Evolutionary conservation across 225 moss, liverwort and hornwort genomes (phyloP).

Genomic region (Neckera pumila): DNA sequence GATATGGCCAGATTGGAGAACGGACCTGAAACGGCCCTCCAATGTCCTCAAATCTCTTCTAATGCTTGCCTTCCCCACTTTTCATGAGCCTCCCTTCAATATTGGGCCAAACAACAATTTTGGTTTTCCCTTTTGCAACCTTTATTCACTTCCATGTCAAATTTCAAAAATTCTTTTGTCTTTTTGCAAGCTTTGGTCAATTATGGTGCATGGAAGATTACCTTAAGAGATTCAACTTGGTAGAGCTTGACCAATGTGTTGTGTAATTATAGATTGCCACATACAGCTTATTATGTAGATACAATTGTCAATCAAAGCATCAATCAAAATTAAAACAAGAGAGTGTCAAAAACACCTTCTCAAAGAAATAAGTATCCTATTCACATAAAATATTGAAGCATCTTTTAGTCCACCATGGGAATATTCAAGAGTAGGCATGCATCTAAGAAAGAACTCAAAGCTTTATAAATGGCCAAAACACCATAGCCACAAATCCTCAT

Average conservation of each 20-base stretch:
- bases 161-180: background rate
- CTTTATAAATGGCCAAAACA: background rate
- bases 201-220: background rate
- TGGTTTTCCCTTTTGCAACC: background rate
- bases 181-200: background rate
- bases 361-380: background rate
- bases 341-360: background rate
- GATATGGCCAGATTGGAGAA: no score
- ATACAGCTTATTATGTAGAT: fast-evolving
- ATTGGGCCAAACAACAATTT: fast-evolving
- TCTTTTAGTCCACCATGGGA: background rate
- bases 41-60: no score
- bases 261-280: background rate
- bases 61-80: fast-evolving
- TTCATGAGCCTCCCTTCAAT: background rate
- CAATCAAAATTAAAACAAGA: background rate
- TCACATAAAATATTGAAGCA: fast-evolving
- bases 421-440: background rate
- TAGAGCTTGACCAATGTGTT: background rate
- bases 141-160: background rate
- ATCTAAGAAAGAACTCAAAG: background rate
- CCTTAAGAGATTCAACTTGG: background rate
- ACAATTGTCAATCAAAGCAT: background rate
- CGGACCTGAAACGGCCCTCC: no score
- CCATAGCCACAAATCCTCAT: background rate